Percentiles rank a stretch among this genome's conserved stretches.
Conservation (phyloP, 73 alveolate genomes). For the Paraurostyla sp. region DNA sequence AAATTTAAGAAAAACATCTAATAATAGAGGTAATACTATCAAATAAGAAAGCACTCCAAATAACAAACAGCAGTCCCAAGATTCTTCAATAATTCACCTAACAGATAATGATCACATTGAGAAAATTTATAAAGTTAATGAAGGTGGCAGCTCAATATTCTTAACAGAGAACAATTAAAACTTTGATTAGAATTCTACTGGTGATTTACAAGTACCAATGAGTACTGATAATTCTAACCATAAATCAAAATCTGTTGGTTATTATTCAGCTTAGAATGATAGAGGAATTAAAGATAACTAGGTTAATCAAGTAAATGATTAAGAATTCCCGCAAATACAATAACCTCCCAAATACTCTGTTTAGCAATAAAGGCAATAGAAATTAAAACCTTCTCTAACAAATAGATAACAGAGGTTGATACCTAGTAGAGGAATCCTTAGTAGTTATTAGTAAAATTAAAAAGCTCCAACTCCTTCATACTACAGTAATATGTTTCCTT, state of each 20-base stretch:
- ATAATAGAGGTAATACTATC: not conserved
- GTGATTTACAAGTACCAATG: not conserved
- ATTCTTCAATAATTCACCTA: too few relatives aligned
- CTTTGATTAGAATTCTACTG: too few relatives aligned
- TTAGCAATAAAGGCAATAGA: not conserved
- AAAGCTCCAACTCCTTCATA: not conserved
- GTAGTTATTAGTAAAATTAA: not conserved
- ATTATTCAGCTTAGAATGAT: not conserved
- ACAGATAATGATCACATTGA: too few relatives aligned
- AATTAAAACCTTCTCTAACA: not conserved
- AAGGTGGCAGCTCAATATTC: too few relatives aligned
- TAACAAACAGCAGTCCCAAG: not conserved
- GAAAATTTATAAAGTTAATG: too few relatives aligned
- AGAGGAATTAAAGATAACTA: not conserved
- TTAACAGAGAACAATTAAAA: too few relatives aligned
- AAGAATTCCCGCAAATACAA: not conserved
- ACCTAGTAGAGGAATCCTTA: not conserved
- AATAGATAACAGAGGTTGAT: not conserved
- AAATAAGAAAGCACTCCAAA: not conserved
- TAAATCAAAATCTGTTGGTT: constrained; percentile 20
- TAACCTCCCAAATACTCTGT: not conserved
- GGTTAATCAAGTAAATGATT: not conserved
- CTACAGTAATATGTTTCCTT: constrained; percentile 17
- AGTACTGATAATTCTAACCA: constrained; percentile 3
- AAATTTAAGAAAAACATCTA: not conserved